Evolutionary conservation across 2,329 filamentous ascomycete species (phyloP).

Genomic region (Aspergillus intermedius): DNA sequence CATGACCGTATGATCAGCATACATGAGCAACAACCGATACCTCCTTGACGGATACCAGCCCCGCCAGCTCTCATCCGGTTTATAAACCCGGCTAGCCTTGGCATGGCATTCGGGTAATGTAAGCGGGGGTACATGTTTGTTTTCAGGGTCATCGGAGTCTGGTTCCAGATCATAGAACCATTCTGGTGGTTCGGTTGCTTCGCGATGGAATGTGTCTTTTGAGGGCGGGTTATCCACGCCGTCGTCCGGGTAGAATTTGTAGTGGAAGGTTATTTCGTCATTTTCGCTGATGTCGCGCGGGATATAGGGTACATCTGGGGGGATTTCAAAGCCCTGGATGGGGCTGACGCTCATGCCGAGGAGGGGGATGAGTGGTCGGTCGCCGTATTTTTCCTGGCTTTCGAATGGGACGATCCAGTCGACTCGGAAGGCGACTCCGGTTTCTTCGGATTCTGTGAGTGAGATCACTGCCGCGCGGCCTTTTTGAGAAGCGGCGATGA

Average conservation of each 20-base stretch:
- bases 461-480: constrained; percentile 51
- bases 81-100: constrained; percentile 23
- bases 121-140: constrained; percentile 1
- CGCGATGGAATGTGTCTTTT: background rate
- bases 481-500: constrained; percentile 52
- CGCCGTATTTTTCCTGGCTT: constrained; percentile 41
- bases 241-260: constrained; percentile 8
- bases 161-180: background rate
- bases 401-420: constrained; percentile 52
- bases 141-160: background rate
- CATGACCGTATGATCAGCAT: constrained; percentile 50
- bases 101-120: constrained; percentile 32
- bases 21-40: constrained; percentile 52
- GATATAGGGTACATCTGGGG: constrained; percentile 29
- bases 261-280: constrained; percentile 15
- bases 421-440: constrained; percentile 45
- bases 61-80: constrained; percentile 34
- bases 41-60: constrained; percentile 36
- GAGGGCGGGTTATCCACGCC: background rate
- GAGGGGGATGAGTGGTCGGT: constrained; percentile 41
- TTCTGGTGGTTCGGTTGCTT: background rate
- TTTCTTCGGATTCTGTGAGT: constrained; percentile 38
- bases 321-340: constrained; percentile 45
- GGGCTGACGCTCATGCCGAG: constrained; percentile 53
- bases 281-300: constrained; percentile 16